Conservation (phyloP, 108 stramenopile genomes). For the Nitzschia palea region DNA sequence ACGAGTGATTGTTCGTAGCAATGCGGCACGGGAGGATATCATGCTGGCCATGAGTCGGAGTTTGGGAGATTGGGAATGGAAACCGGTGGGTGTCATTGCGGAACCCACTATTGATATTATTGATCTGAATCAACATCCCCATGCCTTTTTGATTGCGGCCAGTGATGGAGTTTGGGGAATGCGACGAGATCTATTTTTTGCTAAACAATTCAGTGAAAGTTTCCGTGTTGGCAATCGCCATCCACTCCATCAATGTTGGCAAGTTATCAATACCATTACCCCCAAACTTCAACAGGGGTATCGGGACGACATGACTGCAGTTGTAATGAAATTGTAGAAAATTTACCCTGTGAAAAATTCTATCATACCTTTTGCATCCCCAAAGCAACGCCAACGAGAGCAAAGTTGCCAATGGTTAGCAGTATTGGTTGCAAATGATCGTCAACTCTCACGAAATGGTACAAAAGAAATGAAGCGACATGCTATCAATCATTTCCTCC, state of each 20-base stretch:
- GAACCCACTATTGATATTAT: conserved; percentile 63
- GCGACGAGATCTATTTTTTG: conserved; percentile 49
- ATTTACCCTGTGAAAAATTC: background rate
- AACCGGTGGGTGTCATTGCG: conserved; percentile 61
- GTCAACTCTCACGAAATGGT: conserved; percentile 7
- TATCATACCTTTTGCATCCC: background rate
- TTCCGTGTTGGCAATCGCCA: conserved; percentile 9
- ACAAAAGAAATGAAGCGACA: conserved; percentile 18
- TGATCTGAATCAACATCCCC: conserved; percentile 34
- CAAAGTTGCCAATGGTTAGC: background rate
- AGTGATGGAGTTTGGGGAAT: conserved; percentile 76
- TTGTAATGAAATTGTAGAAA: conserved; percentile 15
- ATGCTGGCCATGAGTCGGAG: conserved; percentile 71
- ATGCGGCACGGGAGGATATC: conserved; percentile 48
- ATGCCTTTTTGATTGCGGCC: conserved; percentile 58
- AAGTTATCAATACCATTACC: conserved; percentile 21
- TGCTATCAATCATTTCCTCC: conserved; percentile 21
- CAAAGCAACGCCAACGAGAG: background rate
- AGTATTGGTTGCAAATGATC: too few relatives aligned
- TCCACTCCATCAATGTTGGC: conserved; percentile 11
- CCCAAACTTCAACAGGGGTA: conserved; percentile 31
- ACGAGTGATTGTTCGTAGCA: conserved; percentile 47
- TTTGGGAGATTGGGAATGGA: conserved; percentile 74
- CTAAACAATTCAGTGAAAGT: conserved; percentile 50
- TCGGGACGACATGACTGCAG: conserved; percentile 40